These are phyloP conservation scores for Sugiyamaella neomexicana DNA, from an alignment of 1,139 yeast species.

Conservation along the genomic window DNA sequence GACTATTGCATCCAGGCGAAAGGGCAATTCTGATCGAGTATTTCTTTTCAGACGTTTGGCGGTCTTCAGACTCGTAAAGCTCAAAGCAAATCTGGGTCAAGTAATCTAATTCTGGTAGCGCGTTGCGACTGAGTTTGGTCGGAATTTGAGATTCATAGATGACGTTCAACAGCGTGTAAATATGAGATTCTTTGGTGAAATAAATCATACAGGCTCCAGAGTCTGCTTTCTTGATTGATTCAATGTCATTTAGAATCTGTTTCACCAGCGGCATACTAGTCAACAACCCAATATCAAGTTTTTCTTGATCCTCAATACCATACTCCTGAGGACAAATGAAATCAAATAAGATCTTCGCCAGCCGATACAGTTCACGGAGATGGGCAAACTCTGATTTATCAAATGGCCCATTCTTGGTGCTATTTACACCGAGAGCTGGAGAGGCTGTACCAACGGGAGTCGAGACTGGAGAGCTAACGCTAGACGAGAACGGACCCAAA, in stretches of 20 bases:
- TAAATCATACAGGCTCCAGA: slow-evolving; percentile 84
- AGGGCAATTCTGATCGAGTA: slow-evolving; percentile 85
- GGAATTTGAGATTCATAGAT: slow-evolving; percentile 94
- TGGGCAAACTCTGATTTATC: slow-evolving; percentile 79
- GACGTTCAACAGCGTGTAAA: slow-evolving; percentile 87
- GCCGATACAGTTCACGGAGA: slow-evolving; percentile 80
- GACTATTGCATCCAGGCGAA: slow-evolving; percentile 98
- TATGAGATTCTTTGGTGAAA: slow-evolving; percentile 96
- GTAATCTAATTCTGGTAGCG: slow-evolving; percentile 93
- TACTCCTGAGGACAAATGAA: slow-evolving; percentile 98
- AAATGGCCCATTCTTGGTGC: slow-evolving; percentile 48
- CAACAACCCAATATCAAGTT: slow-evolving; percentile 89
- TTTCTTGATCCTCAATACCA: slow-evolving; percentile 94
- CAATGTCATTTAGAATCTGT: slow-evolving; percentile 79
- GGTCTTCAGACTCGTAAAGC: slow-evolving; percentile 68
- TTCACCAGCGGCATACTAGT: slow-evolving; percentile 93
- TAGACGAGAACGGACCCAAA: slow-evolving; percentile 22
- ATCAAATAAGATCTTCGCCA: slow-evolving; percentile 92
- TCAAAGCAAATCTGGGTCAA: slow-evolving; percentile 94
- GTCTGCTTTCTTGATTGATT: slow-evolving; percentile 73
- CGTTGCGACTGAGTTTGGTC: slow-evolving; percentile 90
- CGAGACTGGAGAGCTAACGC: slow-evolving; percentile 11
- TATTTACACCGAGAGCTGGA: slow-evolving; percentile 9
- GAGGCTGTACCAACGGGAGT: slow-evolving; percentile 16
- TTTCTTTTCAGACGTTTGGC: slow-evolving; percentile 65